A percentile compares a stretch with the other conserved stretches of the same genome.
Evolutionary conservation across 495 filamentous ascomycete genomes (phyloP).

Genomic region (Astrothelium subdiscretum): DNA sequence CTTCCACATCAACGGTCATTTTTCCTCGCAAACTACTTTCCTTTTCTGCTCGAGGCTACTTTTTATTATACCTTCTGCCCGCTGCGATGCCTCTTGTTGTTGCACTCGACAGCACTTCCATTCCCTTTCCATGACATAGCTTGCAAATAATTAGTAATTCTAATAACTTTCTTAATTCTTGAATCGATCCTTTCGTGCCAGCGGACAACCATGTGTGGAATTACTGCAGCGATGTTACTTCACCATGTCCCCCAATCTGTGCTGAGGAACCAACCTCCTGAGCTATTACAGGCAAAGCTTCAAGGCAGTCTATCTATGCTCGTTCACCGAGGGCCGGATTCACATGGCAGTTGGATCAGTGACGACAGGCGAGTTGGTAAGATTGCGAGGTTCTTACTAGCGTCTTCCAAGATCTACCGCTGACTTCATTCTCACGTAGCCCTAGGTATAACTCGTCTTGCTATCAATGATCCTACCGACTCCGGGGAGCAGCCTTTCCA

Average conservation of each 20-base stretch:
- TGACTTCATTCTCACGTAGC: constrained; percentile 3
- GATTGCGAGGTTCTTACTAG: too few species aligned
- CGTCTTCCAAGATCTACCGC: background rate
- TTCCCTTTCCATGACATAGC: too few species aligned
- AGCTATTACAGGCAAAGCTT: background rate
- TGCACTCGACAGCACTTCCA: too few species aligned
- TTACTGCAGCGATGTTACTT: background rate
- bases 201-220: background rate
- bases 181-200: too few species aligned
- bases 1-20: too few species aligned
- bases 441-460: background rate
- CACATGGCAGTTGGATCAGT: background rate
- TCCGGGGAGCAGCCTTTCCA: background rate
- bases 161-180: too few species aligned
- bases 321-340: background rate
- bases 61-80: too few species aligned
- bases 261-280: background rate
- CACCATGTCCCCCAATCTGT: background rate
- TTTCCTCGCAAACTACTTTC: too few species aligned
- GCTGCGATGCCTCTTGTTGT: too few species aligned
- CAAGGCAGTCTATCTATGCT: background rate
- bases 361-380: constrained; percentile 1
- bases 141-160: too few species aligned
- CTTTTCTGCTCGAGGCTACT: too few species aligned
- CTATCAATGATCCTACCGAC: background rate